Base-by-base conservation (phyloP, 352 stramenopile genomes). In the Thalassiosira hispida region DNA sequence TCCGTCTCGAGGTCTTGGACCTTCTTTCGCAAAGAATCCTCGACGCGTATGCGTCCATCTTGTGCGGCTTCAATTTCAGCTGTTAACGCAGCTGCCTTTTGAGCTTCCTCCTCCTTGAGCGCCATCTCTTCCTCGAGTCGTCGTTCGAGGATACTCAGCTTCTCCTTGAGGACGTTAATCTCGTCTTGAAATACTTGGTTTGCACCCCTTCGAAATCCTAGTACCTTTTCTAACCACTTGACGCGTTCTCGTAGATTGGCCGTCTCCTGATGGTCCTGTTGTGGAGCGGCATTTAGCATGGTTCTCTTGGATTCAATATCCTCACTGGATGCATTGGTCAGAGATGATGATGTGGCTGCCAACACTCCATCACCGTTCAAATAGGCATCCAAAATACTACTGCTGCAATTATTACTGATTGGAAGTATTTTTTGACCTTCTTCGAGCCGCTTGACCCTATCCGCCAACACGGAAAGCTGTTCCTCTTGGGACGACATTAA, bases 81-180 rank as follows among this genome's bases (percentile, higher is more conserved):
- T 14, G 18, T 62, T 16, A 81, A 52, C 42, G 27, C 46, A 1
- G 59, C 25, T 29, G 46, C 73, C 22, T 59, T 74, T 38, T 72
- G 65, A 9, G 60, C 35, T 52, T 49, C 64, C 33, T 57, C 35
- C 33, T 73, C 55, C 62, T 76, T 74, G 14, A 76, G 64, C 12
- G 46, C 49, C 33, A 70, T 81, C 53, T 81, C 63, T 33, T 76
- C 66, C 18, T 76, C 64, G 12, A 75, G 25, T 35, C 44, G 31
- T 20, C 35, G 51, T 27, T 73, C 52, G 12, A 65, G 22, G 12
- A 64, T 73, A 25, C 5, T 7, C 16, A 67, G 14, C 27, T 79
- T 57, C 47, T 59, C 23, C 23, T 44, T 47, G 2, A 79, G 61
- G 1, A 38, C 23, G 5, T 35, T 22, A 18, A 69, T 68, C 63